Evolutionary conservation across 257 asterid species (phyloP).

Genomic region (Leonotis leonurus): DNA sequence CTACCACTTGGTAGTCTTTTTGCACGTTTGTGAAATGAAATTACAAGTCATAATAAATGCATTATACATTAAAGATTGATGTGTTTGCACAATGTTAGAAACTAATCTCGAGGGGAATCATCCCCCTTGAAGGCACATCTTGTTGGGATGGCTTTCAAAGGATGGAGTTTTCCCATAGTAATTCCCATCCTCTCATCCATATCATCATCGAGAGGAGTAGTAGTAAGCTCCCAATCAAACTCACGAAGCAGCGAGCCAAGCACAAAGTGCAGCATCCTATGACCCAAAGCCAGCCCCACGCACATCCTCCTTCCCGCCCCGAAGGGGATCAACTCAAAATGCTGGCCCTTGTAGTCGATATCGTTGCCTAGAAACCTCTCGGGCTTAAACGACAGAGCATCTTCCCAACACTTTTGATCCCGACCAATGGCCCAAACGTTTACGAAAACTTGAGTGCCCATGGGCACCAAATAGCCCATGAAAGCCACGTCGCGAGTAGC

Average conservation of each 20-base stretch:
- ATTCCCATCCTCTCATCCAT: conserved; percentile 46
- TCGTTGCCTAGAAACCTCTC: conserved; percentile 39
- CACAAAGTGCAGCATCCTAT: conserved; percentile 47
- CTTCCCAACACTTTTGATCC: conserved; percentile 41
- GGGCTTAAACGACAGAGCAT: conserved; percentile 35
- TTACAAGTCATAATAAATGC: background rate
- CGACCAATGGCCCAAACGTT: conserved; percentile 53
- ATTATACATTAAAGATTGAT: background rate
- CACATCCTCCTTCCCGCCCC: conserved; percentile 62
- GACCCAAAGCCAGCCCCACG: conserved; percentile 42
- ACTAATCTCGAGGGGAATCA: background rate
- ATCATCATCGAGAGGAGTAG: conserved; percentile 14
- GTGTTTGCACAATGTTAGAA: background rate
- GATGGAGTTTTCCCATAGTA: conserved; percentile 34
- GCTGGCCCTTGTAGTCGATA: conserved; percentile 42
- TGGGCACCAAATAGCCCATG: conserved; percentile 35
- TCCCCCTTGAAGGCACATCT: background rate
- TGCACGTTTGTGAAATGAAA: background rate
- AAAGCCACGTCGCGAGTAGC: conserved; percentile 27
- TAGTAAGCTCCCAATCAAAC: conserved; percentile 46
- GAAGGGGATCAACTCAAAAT: conserved; percentile 46
- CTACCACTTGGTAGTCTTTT: background rate
- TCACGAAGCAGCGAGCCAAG: conserved; percentile 47
- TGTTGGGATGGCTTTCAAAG: conserved; percentile 32
- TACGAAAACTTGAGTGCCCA: conserved; percentile 35